These are phyloP conservation scores for Phytophthora melonis DNA, from an alignment of 352 stramenopile genomes.

Conservation along the genomic window DNA sequence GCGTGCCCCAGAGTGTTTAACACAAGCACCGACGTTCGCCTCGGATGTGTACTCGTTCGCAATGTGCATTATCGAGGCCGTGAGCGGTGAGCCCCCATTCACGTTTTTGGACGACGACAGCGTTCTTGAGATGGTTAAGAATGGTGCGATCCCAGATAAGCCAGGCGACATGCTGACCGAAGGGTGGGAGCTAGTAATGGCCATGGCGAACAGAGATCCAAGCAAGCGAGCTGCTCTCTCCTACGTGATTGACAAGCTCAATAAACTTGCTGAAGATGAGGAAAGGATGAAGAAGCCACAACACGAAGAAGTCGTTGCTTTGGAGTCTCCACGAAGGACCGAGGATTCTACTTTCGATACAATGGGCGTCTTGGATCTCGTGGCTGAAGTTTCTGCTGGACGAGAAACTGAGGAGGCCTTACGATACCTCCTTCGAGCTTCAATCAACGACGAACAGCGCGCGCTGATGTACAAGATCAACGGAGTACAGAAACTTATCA, in stretches of 20 bases:
- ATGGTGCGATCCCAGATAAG: background rate
- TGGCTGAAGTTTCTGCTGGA: background rate
- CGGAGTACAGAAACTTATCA: background rate
- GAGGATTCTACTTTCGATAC: background rate
- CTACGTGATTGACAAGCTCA: background rate
- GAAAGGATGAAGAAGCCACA: background rate
- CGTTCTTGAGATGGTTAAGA: background rate
- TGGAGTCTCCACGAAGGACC: too few species aligned
- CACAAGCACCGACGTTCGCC: background rate
- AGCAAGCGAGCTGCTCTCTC: background rate
- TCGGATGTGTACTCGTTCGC: background rate
- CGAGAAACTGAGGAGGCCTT: background rate
- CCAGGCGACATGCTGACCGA: background rate
- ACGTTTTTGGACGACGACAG: background rate
- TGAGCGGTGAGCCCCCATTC: background rate
- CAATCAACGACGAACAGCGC: background rate
- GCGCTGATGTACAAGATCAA: background rate
- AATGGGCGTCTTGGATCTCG: background rate
- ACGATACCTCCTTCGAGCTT: background rate
- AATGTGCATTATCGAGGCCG: background rate
- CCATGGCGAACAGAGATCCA: background rate
- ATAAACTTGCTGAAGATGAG: background rate
- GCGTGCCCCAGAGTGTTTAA: background rate
- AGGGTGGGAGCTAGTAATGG: background rate
- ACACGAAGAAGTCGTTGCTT: background rate